phyloP scores from a whole-genome alignment of 2,329 filamentous ascomycete genomes.

The Aspergillus persii region DNA sequence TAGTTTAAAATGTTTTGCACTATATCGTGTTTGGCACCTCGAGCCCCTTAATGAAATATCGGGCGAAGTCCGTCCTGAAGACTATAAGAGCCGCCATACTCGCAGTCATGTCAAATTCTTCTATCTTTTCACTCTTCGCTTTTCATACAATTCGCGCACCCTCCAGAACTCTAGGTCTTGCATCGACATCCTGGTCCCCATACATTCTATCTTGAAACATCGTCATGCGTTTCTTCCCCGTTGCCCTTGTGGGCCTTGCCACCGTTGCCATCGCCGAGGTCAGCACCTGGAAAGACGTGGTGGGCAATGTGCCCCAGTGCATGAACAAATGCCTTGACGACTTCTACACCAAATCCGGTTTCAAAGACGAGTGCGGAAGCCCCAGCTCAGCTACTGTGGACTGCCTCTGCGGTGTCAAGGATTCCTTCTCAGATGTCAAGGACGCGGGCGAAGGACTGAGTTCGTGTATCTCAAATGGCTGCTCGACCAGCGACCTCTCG shows the following conservation, averaged over 20 bases:
- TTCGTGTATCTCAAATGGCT: neutral
- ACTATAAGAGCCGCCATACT: no score
- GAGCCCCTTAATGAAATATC: no score
- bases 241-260: conserved; percentile 10
- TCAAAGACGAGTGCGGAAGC: conserved; percentile 10
- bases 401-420: conserved; percentile 7
- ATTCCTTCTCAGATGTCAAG: neutral
- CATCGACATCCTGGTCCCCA: no score
- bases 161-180: no score
- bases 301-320: conserved; percentile 12
- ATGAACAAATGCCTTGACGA: conserved; percentile 7
- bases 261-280: conserved; percentile 9
- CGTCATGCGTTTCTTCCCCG: conserved; percentile 9
- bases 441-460: neutral
- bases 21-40: no score
- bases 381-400: neutral
- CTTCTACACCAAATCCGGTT: conserved; percentile 8
- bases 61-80: no score
- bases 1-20: no score
- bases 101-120: no score
- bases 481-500: neutral
- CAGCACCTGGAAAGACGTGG: conserved; percentile 7
- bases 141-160: no score
- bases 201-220: no score
- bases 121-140: no score